A percentile compares a stretch with the other conserved stretches of the same genome.
Evolutionary conservation across 495 filamentous ascomycete species (phyloP).

Genomic region (Cladorrhinum samala): DNA sequence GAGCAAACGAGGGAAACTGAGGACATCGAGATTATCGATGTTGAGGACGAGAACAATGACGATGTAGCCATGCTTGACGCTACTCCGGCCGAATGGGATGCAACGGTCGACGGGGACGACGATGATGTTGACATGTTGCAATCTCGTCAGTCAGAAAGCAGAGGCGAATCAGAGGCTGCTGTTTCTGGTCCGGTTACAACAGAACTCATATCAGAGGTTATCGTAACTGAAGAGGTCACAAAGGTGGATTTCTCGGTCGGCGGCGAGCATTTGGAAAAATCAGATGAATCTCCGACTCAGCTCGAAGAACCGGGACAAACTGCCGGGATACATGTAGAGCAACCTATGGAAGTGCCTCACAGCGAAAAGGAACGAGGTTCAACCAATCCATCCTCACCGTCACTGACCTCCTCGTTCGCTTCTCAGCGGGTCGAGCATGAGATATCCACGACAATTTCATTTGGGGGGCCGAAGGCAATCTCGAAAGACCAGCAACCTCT

Average conservation of each 20-base stretch:
- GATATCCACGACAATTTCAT: background rate
- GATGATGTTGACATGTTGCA: conserved; percentile 13
- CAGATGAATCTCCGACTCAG: background rate
- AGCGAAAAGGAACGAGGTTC: too few relatives aligned
- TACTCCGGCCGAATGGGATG: background rate
- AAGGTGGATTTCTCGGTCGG: too few relatives aligned
- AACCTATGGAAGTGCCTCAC: background rate
- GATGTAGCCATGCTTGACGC: background rate
- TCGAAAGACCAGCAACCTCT: background rate
- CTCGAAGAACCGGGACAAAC: background rate
- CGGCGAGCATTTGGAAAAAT: too few relatives aligned
- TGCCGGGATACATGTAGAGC: background rate
- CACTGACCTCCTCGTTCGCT: background rate
- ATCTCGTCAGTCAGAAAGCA: background rate
- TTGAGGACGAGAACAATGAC: background rate
- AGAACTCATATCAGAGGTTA: background rate
- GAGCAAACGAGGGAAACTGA: background rate
- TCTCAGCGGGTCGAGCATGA: background rate
- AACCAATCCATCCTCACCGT: background rate
- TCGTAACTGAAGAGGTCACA: background rate
- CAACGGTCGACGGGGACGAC: conserved; percentile 1
- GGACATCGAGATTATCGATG: background rate
- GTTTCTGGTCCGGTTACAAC: background rate
- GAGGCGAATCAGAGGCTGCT: background rate
- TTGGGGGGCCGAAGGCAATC: background rate